A percentile compares a stretch with the other conserved stretches of the same genome.
Evolutionary conservation across 2,329 filamentous ascomycete species (phyloP).

Genomic region (Bretziella fagacearum): DNA sequence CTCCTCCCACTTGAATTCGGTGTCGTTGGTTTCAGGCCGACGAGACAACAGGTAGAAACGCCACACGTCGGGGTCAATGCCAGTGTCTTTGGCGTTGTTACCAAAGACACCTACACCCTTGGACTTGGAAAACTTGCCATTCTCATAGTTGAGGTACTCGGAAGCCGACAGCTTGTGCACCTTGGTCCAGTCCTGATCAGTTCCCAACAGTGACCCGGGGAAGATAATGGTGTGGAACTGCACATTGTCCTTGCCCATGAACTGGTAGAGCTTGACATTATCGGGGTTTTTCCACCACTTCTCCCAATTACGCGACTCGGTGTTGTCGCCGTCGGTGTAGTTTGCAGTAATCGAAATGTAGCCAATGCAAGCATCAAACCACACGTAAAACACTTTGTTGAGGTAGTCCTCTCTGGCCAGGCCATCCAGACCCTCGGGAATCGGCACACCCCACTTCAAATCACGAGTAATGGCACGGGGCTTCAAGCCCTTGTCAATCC

Average conservation of each 20-base stretch:
- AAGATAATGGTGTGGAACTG: slow-evolving; percentile 63
- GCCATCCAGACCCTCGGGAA: slow-evolving; percentile 31
- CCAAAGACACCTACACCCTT: slow-evolving; percentile 82
- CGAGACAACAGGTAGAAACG: slow-evolving; percentile 77
- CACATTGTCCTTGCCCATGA: slow-evolving; percentile 65
- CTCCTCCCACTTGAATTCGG: slow-evolving; percentile 75
- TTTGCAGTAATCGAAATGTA: slow-evolving; percentile 90
- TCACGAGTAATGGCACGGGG: slow-evolving; percentile 82
- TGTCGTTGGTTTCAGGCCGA: slow-evolving; percentile 70
- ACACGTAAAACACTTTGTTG: slow-evolving; percentile 71
- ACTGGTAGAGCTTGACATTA: slow-evolving; percentile 77
- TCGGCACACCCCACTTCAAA: slow-evolving; percentile 67
- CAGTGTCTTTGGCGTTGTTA: slow-evolving; percentile 73
- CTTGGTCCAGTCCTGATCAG: slow-evolving; percentile 73
- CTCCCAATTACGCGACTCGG: slow-evolving; percentile 54
- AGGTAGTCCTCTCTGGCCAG: slow-evolving; percentile 37
- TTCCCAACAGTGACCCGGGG: slow-evolving; percentile 72
- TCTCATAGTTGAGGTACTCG: slow-evolving; percentile 73
- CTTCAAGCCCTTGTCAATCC: slow-evolving; percentile 70
- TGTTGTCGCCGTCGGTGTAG: slow-evolving; percentile 46
- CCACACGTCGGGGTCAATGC: slow-evolving; percentile 76
- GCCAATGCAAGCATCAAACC: slow-evolving; percentile 85
- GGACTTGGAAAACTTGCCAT: slow-evolving; percentile 85
- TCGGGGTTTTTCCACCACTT: slow-evolving; percentile 89
- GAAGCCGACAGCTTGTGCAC: slow-evolving; percentile 77